Evolutionary conservation across 495 filamentous ascomycete genomes (phyloP), one percentile per base, ranked within the genome.

Genomic region (Evernia prunastri): DNA sequence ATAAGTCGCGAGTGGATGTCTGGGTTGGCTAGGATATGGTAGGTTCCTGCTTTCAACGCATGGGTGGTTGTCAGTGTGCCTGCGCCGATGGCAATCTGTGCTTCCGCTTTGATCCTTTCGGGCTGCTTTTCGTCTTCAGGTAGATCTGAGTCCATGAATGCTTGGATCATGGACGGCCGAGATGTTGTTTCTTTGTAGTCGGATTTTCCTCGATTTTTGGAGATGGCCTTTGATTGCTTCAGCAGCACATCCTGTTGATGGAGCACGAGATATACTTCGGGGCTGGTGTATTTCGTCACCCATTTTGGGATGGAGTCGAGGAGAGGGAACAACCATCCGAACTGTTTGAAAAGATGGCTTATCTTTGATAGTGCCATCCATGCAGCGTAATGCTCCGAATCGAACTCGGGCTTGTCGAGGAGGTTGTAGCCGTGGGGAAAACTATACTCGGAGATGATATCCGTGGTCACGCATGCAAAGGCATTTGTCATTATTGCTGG

Each of bases 61-160:
- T 76, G 76, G 3, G 73, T 77, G 0, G 77, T 81, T 3, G 80
- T 83, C 35, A 77, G 75, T 25, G 74, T 76, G 4, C 82, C 82
- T 5, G 81, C 81, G 4, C 69, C 73, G n/a, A 82, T 72, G 15
- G 83, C 63, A 0, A 72, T 68, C 31, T 75, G 72, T 8, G 78
- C 79, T 60, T 84, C 80, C 15, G 77, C 71, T 2, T 67, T 64
- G 31, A 82, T 61, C 5, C 80, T 69, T 25, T 53, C 33, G 29
- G 56, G 60, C 36, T 36, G 10, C 53, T 64, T 67, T 23, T 67
- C 60, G 10, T 2, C 18, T 23, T 63, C 60, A 0, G 65, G 65
- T n/a, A 67, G 63, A 49, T 65, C 65, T 2, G 29, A 51, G 39
- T 75, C 69, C 7, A 64, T 54, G 45, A 68, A n/a, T 15, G 66